Base-by-base conservation (phyloP, 805 yeast species). In the Aciculoconidium aculeatum region DNA sequence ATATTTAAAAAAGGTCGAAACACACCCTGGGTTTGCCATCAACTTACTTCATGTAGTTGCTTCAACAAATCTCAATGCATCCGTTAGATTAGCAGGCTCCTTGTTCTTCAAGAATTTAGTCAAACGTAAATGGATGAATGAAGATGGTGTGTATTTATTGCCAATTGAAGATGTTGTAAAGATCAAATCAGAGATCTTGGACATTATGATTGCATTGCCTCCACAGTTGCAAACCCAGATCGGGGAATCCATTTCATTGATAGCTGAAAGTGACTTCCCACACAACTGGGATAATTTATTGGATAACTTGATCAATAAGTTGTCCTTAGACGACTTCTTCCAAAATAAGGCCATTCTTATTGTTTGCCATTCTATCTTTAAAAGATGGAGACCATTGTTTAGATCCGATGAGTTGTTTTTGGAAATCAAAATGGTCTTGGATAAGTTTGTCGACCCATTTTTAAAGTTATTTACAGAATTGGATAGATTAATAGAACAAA, bases 191-290 rank as follows among this genome's bases (percentile, higher is more conserved):
- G 92, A 86, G 49, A 83, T 92, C 40, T 71, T 92, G 28, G 76
- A 78, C n/a, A 63, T 88, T 37, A 87, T 92, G 97, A 79, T 88
- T 37, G 55, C 73, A 20, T 62, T 87, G 28, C 95, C 96, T 5
- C 72, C 72, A 28, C 72, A 78, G 41, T 62, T 92, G 32, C 96
- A 90, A 50, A 67, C 78, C n/a, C 99, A 94, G 61, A 73, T 92
- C 28, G 97, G 96, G 30, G 99, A 94, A 57, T 79, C 95, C 2
- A 78, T 94, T 32, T 77, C 95, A 10, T 65, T 84, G 31, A 90
- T 92, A 46, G 98, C 99, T 3, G 96, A 88, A 52, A 78, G 87
- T 35, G 99, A 92, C 53, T 92, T 92, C 60, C 98, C 98, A 1
- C 80, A 81, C 21, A 65, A 77, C 28, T 92, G 99, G 99, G 75